Percentiles rank a stretch among this genome's conserved stretches.
Evolutionary conservation across 2,329 filamentous ascomycete genomes (phyloP).

Genomic region (Penicillium brevicompactum): DNA sequence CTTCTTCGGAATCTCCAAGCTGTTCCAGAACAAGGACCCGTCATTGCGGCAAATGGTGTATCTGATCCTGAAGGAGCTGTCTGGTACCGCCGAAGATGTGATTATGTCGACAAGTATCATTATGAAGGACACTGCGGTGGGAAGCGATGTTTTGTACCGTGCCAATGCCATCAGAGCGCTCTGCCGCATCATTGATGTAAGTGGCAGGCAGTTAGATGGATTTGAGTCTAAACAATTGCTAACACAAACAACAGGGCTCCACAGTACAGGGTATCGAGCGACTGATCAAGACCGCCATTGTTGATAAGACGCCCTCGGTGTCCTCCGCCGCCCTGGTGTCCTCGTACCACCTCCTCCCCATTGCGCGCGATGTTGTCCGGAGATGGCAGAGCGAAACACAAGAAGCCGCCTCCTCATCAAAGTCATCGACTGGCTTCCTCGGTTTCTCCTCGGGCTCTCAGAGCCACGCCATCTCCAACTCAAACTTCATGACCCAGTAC

Average conservation of each 20-base stretch:
- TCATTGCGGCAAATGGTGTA: conserved; percentile 98
- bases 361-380: conserved; percentile 90
- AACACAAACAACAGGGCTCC: conserved; percentile 63
- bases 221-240: conserved; percentile 8
- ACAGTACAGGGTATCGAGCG: conserved; percentile 98
- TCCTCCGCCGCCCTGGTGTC: conserved; percentile 95
- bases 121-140: conserved; percentile 98
- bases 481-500: conserved; percentile 97
- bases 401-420: conserved; percentile 87
- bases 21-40: conserved; percentile 99
- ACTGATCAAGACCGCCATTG: conserved; percentile 98
- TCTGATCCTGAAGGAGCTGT: conserved; percentile 95
- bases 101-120: conserved; percentile 99
- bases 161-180: conserved; percentile 95
- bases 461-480: conserved; percentile 72
- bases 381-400: conserved; percentile 99
- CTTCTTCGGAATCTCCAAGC: conserved; percentile 98
- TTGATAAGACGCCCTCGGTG: conserved; percentile 97
- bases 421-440: conserved; percentile 87
- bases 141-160: conserved; percentile 89
- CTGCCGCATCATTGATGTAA: conserved; percentile 93
- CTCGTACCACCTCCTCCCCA: conserved; percentile 94
- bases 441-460: conserved; percentile 82
- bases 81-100: conserved; percentile 92
- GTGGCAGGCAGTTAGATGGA: not conserved